Base-by-base conservation (phyloP, 306 rosid genomes). In the Macrotyloma uniflorum region DNA sequence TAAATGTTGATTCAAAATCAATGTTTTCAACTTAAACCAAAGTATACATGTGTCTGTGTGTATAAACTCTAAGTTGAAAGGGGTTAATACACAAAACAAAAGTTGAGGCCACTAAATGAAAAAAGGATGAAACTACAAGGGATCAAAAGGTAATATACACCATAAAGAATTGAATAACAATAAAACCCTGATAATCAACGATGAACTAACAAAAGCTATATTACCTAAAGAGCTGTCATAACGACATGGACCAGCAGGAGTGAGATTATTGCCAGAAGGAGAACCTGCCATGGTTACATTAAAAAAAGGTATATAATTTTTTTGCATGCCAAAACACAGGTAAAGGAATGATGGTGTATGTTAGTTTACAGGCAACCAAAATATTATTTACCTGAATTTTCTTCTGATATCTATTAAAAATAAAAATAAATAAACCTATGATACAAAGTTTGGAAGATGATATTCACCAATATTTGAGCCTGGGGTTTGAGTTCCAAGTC, bases 201-300 rank as follows among this genome's bases (percentile, higher is more conserved):
- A 65, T 62, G 72, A 81, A 24, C 26, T 45, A 68, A 49, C 4
- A 49, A 75, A 82, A 49, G 22, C 46, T 14, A 69, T 71, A 69
- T 79, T 91, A 95, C 98, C 97, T 76, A 92, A 87, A 55, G 98
- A 95, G 87, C 98, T 95, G 83, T 95, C 98, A 82, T 90, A 95
- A 28, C 98, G 98, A 74, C 98, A 95, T n/a, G 98, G 88, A 81
- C 98, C 98, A 70, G 90, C 98, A 22, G 96, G 92, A 67, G 98
- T 91, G 68, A 90, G 92, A 80, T 88, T 95, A 55, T 90, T 85
- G 18, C 89, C 91, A n/a, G 93, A 78, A 81, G 97, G 97, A 85
- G 97, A 92, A 80, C 97, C 98, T 95, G 93, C 76, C 73, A 90
- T 78, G 79, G 67, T 79, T 42, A 81, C 26, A 68, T 33, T 47